Percentiles rank a stretch among this genome's conserved stretches.
Conservation (phyloP, 2,329 filamentous ascomycete species). For the Pseudocercospora cruenta region DNA sequence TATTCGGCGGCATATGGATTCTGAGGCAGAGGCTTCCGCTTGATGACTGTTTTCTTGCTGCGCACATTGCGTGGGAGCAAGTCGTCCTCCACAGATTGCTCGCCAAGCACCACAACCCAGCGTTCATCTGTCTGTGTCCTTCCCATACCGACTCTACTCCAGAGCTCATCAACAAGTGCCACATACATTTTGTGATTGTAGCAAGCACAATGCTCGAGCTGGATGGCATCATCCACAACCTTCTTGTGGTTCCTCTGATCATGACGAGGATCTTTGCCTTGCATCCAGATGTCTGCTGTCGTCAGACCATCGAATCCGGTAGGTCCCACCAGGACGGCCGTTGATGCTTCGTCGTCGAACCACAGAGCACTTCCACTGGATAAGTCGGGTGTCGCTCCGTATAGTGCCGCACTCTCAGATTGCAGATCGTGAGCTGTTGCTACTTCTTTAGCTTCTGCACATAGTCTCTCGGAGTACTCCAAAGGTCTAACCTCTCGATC, state of each 20-base stretch:
- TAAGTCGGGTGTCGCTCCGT: neutral
- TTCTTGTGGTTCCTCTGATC: slow-evolving; percentile 6
- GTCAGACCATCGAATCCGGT: slow-evolving; percentile 9
- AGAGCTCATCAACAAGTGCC: slow-evolving; percentile 16
- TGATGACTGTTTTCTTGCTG: neutral
- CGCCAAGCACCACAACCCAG: slow-evolving; percentile 18
- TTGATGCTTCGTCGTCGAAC: slow-evolving; percentile 9
- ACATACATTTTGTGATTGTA: slow-evolving; percentile 17
- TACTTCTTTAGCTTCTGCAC: slow-evolving; percentile 11
- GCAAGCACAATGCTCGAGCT: slow-evolving; percentile 4
- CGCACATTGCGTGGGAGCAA: neutral
- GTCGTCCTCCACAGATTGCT: neutral
- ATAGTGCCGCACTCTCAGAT: neutral
- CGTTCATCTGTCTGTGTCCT: slow-evolving; percentile 18
- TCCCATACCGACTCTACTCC: slow-evolving; percentile 13
- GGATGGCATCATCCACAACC: neutral
- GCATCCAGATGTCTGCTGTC: slow-evolving; percentile 17
- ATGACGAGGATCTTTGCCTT: slow-evolving; percentile 1
- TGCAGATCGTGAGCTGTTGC: slow-evolving; percentile 3
- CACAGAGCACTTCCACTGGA: slow-evolving; percentile 10
- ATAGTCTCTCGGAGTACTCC: slow-evolving; percentile 4
- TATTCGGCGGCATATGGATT: neutral
- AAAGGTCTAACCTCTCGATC: slow-evolving; percentile 4
- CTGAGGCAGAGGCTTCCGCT: neutral
- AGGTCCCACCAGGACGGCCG: slow-evolving; percentile 15